Evolutionary conservation across 2,329 filamentous ascomycete genomes (phyloP).

Genomic region (Colletotrichum tamarilloi): DNA sequence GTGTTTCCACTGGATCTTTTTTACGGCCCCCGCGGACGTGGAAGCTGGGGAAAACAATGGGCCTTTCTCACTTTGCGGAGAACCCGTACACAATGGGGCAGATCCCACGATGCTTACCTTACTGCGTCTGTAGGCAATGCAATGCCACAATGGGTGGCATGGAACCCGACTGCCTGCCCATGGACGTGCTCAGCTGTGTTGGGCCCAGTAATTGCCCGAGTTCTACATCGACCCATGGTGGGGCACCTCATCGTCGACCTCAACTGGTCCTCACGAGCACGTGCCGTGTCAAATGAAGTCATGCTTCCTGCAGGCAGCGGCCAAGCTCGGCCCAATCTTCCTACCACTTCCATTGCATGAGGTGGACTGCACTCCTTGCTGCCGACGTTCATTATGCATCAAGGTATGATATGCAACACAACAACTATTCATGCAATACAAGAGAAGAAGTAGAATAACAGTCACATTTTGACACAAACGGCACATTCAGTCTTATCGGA

Average conservation of each 20-base stretch:
- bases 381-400: background rate
- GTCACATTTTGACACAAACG: background rate
- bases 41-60: slow-evolving; percentile 17
- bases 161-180: background rate
- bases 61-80: background rate
- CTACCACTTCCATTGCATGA: background rate
- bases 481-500: background rate
- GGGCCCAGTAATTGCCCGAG: slow-evolving; percentile 22
- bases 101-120: background rate
- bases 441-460: background rate
- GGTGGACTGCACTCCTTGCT: background rate
- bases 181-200: background rate
- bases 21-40: background rate
- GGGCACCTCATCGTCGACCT: background rate
- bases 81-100: no score
- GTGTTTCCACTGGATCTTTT: background rate
- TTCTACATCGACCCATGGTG: background rate
- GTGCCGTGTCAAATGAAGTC: slow-evolving; percentile 29
- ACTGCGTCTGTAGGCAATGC: background rate
- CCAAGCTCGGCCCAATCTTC: slow-evolving; percentile 8
- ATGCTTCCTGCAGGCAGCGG: slow-evolving; percentile 11
- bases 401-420: background rate
- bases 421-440: background rate
- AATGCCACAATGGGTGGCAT: no score
- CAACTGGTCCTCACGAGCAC: slow-evolving; percentile 1